Evolutionary conservation across 148 eudicot genomes (phyloP), one percentile per base, ranked within the genome.

Genomic region (Diospyros lotus): DNA sequence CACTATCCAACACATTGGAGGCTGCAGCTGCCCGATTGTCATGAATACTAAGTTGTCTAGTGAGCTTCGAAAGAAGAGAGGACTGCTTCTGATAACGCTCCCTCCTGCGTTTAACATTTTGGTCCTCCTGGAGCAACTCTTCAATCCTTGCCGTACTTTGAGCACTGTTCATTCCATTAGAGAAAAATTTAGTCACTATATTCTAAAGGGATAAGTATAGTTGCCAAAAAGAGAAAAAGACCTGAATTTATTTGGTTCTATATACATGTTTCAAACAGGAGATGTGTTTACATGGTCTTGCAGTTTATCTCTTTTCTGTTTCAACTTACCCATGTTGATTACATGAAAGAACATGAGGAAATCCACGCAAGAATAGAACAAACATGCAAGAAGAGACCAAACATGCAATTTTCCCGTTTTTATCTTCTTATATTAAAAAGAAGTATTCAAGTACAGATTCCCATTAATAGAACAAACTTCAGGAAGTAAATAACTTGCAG

Each of bases 101-200:
- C 81, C 98, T 85, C 80, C 71, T 89, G 45, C 89, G 87, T 79
- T 88, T 95, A 65, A 86, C 89, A 82, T 95, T 95, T 28, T 89
- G 91, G 81, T 95, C 98, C 84, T 95, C 98, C 86, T 83, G 91
- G 66, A 95, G 94, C 73, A 95, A 89, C 79, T 95, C 97, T 78
- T 95, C 98, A 78, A 92, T 90, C 84, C 81, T 90, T 59, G 86
- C 84, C 2, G 88, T 84, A 81, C 90, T 95, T 86, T 95, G 98
- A 74, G 85, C 75, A 81, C 98, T 95, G 71, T 43, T 12, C 52
- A 50, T 15, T 70, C 15, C 41, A 71, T 43, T 12, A 45, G 54
- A 0, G 48, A 71, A 64, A 64, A 11, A 62, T 77, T 44, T 64
- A 70, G 50, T 13, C 56, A 46, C 6, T 6, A 0, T 1, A 13